Percentiles rank a stretch among this genome's conserved stretches.
Evolutionary conservation across 768 basidiomycete genomes (phyloP).

Genomic region (Suillus variegatus): DNA sequence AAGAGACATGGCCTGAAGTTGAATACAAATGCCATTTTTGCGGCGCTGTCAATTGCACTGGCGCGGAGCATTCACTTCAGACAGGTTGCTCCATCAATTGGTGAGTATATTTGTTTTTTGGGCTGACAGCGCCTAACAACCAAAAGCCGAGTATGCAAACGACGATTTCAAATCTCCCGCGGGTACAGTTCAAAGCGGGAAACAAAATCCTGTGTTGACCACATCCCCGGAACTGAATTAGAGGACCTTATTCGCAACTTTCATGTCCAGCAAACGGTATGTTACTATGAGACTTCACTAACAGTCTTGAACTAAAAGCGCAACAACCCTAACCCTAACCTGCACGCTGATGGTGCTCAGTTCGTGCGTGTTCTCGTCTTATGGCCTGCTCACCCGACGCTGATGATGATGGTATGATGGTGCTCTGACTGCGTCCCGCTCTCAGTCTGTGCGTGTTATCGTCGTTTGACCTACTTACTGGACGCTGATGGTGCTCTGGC

Average conservation of each 20-base stretch:
- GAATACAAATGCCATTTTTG: slow-evolving; percentile 24
- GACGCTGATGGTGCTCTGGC: too few species aligned
- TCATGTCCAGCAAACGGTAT: not conserved
- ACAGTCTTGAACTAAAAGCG: not conserved
- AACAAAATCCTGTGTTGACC: not conserved
- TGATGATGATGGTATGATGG: too few species aligned
- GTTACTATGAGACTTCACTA: not conserved
- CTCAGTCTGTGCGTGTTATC: too few species aligned
- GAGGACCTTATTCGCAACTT: not conserved
- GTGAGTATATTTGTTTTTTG: slow-evolving; percentile 10
- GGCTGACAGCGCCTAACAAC: slow-evolving; percentile 8
- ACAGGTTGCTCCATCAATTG: slow-evolving; percentile 25
- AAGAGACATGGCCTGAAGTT: slow-evolving; percentile 7
- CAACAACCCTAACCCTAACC: too few species aligned
- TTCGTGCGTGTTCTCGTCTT: too few species aligned
- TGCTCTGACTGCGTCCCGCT: too few species aligned
- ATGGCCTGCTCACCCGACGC: too few species aligned
- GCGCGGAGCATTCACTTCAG: slow-evolving; percentile 13
- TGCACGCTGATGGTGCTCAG: too few species aligned
- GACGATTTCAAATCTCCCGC: slow-evolving; percentile 27
- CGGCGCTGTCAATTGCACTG: not conserved
- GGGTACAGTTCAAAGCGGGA: fast-evolving
- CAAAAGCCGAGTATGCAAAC: slow-evolving; percentile 21
- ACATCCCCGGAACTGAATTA: not conserved
- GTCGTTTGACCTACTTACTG: too few species aligned